Evolutionary conservation across 139 green algal species (phyloP).

Genomic region (Raphidocelis subcapitata): DNA sequence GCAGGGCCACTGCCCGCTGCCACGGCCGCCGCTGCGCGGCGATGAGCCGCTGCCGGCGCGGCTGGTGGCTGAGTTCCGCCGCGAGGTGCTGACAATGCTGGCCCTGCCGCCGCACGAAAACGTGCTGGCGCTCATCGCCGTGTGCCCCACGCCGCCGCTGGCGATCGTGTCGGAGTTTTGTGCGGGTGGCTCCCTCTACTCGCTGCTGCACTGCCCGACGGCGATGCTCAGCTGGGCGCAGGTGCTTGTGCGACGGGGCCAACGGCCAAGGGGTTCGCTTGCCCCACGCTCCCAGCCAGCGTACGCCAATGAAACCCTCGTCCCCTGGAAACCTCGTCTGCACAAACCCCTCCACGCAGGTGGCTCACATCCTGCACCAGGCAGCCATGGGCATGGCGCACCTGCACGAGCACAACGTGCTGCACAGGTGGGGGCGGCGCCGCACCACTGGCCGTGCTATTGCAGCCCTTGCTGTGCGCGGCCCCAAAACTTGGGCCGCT

Average conservation of each 20-base stretch:
- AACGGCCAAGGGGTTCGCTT: no score
- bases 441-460: no score
- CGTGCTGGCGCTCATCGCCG: slow-evolving; percentile 54
- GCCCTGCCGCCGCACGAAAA: slow-evolving; percentile 52
- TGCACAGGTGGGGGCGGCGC: slow-evolving; percentile 47
- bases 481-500: no score
- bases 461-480: no score
- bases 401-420: slow-evolving; percentile 51
- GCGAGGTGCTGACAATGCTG: slow-evolving; percentile 39
- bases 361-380: slow-evolving; percentile 40
- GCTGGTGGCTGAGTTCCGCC: no score
- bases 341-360: no score
- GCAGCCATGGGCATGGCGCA: slow-evolving; percentile 62
- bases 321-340: no score
- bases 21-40: no score
- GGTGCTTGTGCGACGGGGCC: slow-evolving; percentile 17
- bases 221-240: slow-evolving; percentile 35
- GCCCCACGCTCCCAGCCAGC: no score
- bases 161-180: slow-evolving; percentile 54
- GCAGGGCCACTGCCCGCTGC: no score
- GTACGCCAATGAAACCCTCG: no score
- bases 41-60: no score
- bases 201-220: slow-evolving; percentile 45
- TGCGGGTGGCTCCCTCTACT: slow-evolving; percentile 53
- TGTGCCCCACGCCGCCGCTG: slow-evolving; percentile 46